These are phyloP conservation scores for Gloeophyllum trabeum DNA, from an alignment of 768 basidiomycete genomes.

Conservation along the genomic window DNA sequence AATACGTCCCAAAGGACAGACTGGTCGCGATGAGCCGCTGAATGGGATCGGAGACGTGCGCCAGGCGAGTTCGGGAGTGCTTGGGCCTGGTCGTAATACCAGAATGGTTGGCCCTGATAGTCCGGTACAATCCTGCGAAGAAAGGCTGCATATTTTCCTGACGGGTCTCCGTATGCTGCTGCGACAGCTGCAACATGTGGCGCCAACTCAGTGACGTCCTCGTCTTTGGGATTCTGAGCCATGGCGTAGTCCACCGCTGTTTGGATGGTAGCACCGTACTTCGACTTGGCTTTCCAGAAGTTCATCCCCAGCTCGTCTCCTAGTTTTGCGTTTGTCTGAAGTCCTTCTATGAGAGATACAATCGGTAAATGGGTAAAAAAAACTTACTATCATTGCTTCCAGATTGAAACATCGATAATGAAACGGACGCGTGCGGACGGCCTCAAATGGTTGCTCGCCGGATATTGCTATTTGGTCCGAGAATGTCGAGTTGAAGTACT, in stretches of 20 bases:
- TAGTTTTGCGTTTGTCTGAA: conserved; percentile 41
- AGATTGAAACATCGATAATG: conserved; percentile 52
- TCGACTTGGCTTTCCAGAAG: conserved; percentile 33
- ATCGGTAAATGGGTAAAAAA: background rate
- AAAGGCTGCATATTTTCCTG: conserved; percentile 34
- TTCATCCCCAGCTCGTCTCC: conserved; percentile 38
- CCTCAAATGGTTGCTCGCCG: conserved; percentile 50
- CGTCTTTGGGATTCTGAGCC: conserved; percentile 25
- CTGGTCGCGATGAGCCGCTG: background rate
- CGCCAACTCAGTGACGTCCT: conserved; percentile 27
- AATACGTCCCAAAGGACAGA: background rate
- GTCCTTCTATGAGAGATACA: background rate
- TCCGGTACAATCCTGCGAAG: conserved; percentile 19
- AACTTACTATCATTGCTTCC: conserved; percentile 42
- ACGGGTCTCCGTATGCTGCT: conserved; percentile 42
- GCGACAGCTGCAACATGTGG: conserved; percentile 42
- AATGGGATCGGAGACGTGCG: conserved; percentile 2
- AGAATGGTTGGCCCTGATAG: conserved; percentile 29
- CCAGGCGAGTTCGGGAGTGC: conserved; percentile 28
- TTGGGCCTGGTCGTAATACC: conserved; percentile 34
- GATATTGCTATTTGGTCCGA: conserved; percentile 34
- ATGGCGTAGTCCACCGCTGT: conserved; percentile 39
- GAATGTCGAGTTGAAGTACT: conserved; percentile 31
- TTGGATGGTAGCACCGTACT: conserved; percentile 40
- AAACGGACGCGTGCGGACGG: conserved; percentile 38